Evolutionary conservation across 1,284 basidiomycete genomes (phyloP).

Genomic region (Cutaneotrichosporon cutaneum): DNA sequence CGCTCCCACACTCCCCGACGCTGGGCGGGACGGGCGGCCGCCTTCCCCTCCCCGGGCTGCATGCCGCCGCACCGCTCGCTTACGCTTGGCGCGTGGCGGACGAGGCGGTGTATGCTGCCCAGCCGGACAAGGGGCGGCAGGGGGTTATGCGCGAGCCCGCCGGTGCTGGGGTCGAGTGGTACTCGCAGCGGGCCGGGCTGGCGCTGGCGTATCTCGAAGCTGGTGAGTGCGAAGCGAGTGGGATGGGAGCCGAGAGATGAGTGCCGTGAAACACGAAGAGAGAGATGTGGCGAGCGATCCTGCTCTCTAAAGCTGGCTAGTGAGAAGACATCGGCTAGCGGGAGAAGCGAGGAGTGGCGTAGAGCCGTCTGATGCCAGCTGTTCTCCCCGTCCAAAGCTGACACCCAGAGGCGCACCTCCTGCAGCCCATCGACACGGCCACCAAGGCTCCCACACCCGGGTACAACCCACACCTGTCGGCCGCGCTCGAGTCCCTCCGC

Average conservation of each 20-base stretch:
- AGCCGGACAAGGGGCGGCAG: slow-evolving; percentile 20
- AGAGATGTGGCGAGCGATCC: too few relatives aligned
- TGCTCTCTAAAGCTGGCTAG: too few relatives aligned
- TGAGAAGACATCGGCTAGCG: too few relatives aligned
- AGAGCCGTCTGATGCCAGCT: too few relatives aligned
- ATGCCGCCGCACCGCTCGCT: slow-evolving; percentile 37
- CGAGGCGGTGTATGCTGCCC: slow-evolving; percentile 29
- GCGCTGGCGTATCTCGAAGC: slow-evolving; percentile 40
- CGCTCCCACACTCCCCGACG: neutral
- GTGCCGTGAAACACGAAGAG: too few relatives aligned
- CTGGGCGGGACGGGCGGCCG: slow-evolving; percentile 24
- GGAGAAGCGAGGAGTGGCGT: too few relatives aligned
- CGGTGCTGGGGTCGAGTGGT: slow-evolving; percentile 48
- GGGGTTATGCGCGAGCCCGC: slow-evolving; percentile 43
- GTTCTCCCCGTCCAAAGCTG: neutral
- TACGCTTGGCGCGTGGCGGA: slow-evolving; percentile 48
- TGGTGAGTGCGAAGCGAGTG: slow-evolving; percentile 28
- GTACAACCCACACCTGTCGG: slow-evolving; percentile 34
- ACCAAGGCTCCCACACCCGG: slow-evolving; percentile 1
- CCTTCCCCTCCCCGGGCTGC: slow-evolving; percentile 33
- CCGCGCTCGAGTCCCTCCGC: slow-evolving; percentile 31
- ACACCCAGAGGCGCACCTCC: slow-evolving; percentile 38
- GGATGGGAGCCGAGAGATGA: neutral
- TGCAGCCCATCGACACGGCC: slow-evolving; percentile 32
- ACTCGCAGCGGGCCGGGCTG: slow-evolving; percentile 35